Base-by-base conservation (phyloP, 805 yeast genomes). In the Nakazawaea molendinolei region DNA sequence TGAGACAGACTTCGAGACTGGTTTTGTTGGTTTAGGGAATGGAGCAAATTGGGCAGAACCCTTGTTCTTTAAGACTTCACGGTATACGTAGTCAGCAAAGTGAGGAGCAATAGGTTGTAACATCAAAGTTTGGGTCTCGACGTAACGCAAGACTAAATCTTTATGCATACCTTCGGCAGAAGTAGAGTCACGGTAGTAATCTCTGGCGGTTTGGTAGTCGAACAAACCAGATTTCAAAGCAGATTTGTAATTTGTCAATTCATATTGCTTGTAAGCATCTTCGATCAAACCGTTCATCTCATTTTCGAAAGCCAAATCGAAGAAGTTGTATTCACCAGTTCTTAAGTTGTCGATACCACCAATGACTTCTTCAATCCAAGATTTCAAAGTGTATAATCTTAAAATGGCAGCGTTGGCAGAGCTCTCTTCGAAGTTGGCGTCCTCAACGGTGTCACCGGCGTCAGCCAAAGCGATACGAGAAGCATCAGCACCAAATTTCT, bases 371-470 rank as follows among this genome's bases (percentile, higher is more conserved):
- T 89, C 97, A 56, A 84, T 75, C 98, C 98, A 92, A 61, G 89
- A 97, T 59, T 86, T 90, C 60, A 90, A 71, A 38, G 86, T 90
- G 60, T 74, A 83, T 57, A 92, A 72, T 66, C 98, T 84, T 59
- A 92, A 74, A 58, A 92, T 89, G 18, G 97, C 97, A 31, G 98
- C 96, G 54, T 92, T 92, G 38, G 98, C 98, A 54, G 80, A 89
- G 42, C 86, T 67, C 65, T 92, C 98, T 53, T 92, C 98, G 55
- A 92, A 85, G 69, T 92, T 92, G 36, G 98, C 98, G 61, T 92
- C 98, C 65, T 92, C 98, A 48, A 87, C 77, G 28, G 92, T 70
- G 58, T 92, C 98, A 69, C 98, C 98, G 35, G 97, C 96, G 67
- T 92, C 98, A 31, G 97, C 98, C 46, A 92, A 68, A 5, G 98